Evolutionary conservation across 2,329 filamentous ascomycete genomes (phyloP), one percentile per base, ranked within the genome.

Genomic region (Verticillium dahliae): DNA sequence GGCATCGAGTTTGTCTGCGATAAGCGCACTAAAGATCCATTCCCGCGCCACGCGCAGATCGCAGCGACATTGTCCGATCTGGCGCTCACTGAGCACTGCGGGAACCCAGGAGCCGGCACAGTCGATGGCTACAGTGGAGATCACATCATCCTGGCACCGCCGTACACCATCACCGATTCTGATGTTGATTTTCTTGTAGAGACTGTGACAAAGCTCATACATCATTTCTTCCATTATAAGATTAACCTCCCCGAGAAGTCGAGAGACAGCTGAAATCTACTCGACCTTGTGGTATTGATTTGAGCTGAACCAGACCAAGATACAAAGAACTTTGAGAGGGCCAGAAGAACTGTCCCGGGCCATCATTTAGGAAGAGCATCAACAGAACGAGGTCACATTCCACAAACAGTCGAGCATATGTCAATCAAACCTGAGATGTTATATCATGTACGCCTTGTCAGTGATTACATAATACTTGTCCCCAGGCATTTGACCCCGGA

Each of bases 81-180:
- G 71, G 72, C 0, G 70, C 74, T 33, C 61, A 69, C 45, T 11
- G 50, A 69, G 14, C 62, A 58, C 4, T 27, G 22, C 1, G 73
- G 74, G 54, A 62, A 91, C 69, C 85, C 85, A 1, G 87, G 87
- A 0, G 75, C 76, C 0, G 88, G 88, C 1, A 85, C 85, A 0
- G 83, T 78, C 0, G 86, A 81, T 66, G 80, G 90, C 56, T 78
- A 82, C 1, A 69, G 70, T 1, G 89, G 90, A 9, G 90, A 93
- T 68, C 88, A 91, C 71, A 76, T 91, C 39, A 78, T 92, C 31
- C 68, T 93, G 11, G 83, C 88, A 1, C 90, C 90, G 5, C 81
- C 90, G 1, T 91, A 86, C 73, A 91, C 84, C 54, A 78, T 88
- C 27, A 85, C 80, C 1, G 63, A 63, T 4, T 76, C 77, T 7